Evolutionary conservation across 2,329 filamentous ascomycete species (phyloP).

Genomic region (Paracamarosporium sp.): DNA sequence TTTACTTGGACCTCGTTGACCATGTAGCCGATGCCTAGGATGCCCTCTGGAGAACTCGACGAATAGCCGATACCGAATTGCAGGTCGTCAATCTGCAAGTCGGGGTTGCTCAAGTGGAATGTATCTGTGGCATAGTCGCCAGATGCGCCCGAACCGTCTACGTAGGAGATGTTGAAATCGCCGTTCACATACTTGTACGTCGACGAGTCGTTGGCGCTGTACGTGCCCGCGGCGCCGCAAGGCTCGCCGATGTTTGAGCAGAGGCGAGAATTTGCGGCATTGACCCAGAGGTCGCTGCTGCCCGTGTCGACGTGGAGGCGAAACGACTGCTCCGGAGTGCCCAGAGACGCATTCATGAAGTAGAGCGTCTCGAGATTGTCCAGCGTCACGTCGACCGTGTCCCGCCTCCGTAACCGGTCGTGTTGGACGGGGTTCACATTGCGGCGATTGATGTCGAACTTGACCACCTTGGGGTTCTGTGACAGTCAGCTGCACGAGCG

Average conservation of each 20-base stretch:
- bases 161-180: conserved; percentile 87
- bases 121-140: conserved; percentile 85
- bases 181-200: conserved; percentile 76
- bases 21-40: conserved; percentile 84
- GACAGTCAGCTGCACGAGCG: no score
- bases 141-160: conserved; percentile 76
- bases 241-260: conserved; percentile 60
- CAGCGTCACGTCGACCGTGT: conserved; percentile 55
- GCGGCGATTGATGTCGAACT: conserved; percentile 59
- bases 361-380: conserved; percentile 68
- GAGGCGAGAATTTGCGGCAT: conserved; percentile 66
- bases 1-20: conserved; percentile 78
- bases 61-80: conserved; percentile 78
- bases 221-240: conserved; percentile 71
- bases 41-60: conserved; percentile 68
- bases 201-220: conserved; percentile 73
- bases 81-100: conserved; percentile 60
- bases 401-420: conserved; percentile 53
- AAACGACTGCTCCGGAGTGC: conserved; percentile 63
- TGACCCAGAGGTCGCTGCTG: conserved; percentile 70
- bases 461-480: conserved; percentile 54
- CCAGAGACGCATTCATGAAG: conserved; percentile 63
- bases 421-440: conserved; percentile 55
- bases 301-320: conserved; percentile 68
- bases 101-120: conserved; percentile 62